Evolutionary conservation across 192 early-diverging fungal species (phyloP).

Genomic region (Umbelopsis sp.): DNA sequence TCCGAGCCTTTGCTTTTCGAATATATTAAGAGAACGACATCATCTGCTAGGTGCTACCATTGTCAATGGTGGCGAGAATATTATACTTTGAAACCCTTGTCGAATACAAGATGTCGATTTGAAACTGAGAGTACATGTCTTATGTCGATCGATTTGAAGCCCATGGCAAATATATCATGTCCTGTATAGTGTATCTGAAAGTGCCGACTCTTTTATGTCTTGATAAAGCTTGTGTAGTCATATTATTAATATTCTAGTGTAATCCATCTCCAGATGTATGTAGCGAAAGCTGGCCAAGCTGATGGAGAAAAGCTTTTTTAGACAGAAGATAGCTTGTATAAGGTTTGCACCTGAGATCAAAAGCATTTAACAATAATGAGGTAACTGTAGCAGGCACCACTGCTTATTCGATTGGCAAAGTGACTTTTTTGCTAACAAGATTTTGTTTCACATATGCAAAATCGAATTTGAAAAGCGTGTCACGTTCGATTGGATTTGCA

Average conservation of each 20-base stretch:
- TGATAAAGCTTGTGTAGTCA: background rate
- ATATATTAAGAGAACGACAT: background rate
- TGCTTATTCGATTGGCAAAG: too few species aligned
- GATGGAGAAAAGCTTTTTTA: background rate
- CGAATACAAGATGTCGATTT: too few species aligned
- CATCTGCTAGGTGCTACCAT: background rate
- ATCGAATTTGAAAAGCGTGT: too few species aligned
- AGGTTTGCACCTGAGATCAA: background rate
- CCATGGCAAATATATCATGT: conserved; percentile 4
- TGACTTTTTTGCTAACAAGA: too few species aligned
- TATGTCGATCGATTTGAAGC: too few species aligned
- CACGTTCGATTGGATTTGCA: background rate
- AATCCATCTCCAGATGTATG: background rate
- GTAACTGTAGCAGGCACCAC: too few species aligned
- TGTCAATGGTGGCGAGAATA: conserved; percentile 1
- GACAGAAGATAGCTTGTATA: background rate
- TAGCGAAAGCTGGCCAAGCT: background rate
- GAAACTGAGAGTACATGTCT: too few species aligned
- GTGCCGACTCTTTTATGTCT: background rate
- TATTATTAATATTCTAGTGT: too few species aligned
- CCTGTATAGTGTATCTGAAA: background rate
- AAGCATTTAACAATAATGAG: background rate
- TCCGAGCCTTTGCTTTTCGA: conserved; percentile 1
- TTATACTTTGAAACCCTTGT: conserved; percentile 7
- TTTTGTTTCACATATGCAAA: too few species aligned